These are phyloP conservation scores for Myriosclerotinia curreyana DNA, from an alignment of 2,329 filamentous ascomycete genomes.

Conservation along the genomic window DNA sequence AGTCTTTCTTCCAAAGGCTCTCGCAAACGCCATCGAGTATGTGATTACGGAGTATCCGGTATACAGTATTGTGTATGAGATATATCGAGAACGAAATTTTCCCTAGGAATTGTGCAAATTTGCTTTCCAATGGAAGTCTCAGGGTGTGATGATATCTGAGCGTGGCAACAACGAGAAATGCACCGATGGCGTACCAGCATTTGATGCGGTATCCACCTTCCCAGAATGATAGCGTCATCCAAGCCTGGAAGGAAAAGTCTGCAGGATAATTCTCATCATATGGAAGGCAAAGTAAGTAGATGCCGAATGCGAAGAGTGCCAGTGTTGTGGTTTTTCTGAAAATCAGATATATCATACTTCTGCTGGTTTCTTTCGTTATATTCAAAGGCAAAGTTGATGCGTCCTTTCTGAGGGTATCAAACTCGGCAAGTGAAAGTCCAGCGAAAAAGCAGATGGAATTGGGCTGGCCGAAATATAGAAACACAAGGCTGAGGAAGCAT, in stretches of 20 bases:
- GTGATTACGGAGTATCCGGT: background rate
- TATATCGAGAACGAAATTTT: background rate
- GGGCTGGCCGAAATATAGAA: background rate
- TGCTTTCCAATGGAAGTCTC: background rate
- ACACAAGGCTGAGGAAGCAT: background rate
- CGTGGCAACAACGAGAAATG: background rate
- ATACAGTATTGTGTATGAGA: background rate
- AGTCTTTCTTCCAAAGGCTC: background rate
- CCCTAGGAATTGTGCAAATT: background rate
- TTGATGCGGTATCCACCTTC: background rate
- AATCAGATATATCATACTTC: background rate
- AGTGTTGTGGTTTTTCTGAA: background rate
- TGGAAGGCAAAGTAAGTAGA: background rate
- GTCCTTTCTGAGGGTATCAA: background rate
- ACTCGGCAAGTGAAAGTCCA: background rate
- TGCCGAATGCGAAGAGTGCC: background rate
- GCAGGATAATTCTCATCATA: background rate
- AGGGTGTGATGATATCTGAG: background rate
- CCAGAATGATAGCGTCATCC: background rate
- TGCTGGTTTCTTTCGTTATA: background rate
- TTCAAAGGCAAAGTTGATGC: background rate
- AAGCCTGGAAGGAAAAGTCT: background rate
- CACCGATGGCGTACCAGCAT: background rate
- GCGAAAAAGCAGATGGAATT: background rate
- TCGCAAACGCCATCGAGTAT: background rate